phyloP scores from a whole-genome alignment of 768 basidiomycete genomes.

The Phlebiopsis flavidoalba region DNA sequence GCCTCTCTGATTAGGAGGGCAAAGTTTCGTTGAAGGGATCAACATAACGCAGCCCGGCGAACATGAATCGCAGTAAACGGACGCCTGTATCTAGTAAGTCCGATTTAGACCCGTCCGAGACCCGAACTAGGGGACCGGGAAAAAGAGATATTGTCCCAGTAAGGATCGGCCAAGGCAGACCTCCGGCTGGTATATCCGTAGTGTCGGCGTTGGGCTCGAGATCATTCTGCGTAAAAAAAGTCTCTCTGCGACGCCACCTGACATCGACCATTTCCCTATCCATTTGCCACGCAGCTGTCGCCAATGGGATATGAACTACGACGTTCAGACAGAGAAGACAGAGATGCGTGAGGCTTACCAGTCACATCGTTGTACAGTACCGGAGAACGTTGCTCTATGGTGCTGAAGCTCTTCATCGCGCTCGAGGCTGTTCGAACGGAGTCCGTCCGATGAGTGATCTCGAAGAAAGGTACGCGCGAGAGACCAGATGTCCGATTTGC shows the following conservation, averaged over 20 bases:
- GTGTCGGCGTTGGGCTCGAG: slow-evolving; percentile 74
- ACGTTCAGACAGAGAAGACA: not conserved
- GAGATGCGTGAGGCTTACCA: slow-evolving; percentile 31
- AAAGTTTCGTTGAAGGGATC: too few relatives aligned
- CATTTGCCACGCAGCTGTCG: slow-evolving; percentile 72
- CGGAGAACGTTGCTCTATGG: slow-evolving; percentile 76
- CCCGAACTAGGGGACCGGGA: not conserved
- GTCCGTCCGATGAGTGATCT: slow-evolving; percentile 90
- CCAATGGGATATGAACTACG: not conserved
- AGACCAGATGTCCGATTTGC: slow-evolving; percentile 87
- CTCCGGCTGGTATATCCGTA: slow-evolving; percentile 67
- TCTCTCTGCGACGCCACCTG: slow-evolving; percentile 57
- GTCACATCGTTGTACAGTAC: slow-evolving; percentile 90
- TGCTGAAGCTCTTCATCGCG: slow-evolving; percentile 73
- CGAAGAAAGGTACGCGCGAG: slow-evolving; percentile 89
- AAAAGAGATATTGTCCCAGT: slow-evolving; percentile 44
- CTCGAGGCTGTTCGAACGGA: slow-evolving; percentile 81
- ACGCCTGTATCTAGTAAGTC: not conserved
- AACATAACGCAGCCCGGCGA: too few relatives aligned
- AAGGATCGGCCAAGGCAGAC: slow-evolving; percentile 60
- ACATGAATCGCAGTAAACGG: too few relatives aligned
- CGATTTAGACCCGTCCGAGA: not conserved
- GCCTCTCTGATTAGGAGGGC: too few relatives aligned
- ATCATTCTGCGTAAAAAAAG: slow-evolving; percentile 74
- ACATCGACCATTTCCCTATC: slow-evolving; percentile 78